These are phyloP conservation scores for Pinus tabuliformis DNA, from an alignment of 75 land plant species.

Conservation along the genomic window DNA sequence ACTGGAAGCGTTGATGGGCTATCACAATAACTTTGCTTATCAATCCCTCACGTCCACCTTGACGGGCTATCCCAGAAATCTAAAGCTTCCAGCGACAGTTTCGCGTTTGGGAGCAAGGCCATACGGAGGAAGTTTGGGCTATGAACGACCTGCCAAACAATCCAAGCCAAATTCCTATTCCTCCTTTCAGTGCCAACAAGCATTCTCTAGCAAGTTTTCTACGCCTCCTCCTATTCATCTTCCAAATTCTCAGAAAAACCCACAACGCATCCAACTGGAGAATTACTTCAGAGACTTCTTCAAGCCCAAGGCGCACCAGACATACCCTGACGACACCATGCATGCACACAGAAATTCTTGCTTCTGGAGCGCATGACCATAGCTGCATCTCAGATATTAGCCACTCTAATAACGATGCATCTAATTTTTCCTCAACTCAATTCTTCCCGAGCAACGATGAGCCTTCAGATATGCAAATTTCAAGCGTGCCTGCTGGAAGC, in stretches of 20 bases:
- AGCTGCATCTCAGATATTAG: not conserved
- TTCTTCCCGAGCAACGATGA: not conserved
- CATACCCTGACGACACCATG: not conserved
- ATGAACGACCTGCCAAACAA: not conserved
- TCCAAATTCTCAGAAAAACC: not conserved
- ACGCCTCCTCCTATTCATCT: not conserved
- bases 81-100: too few species aligned
- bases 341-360: not conserved
- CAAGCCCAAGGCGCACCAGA: not conserved
- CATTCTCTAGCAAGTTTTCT: not conserved
- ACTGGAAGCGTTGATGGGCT: not conserved
- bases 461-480: too few species aligned
- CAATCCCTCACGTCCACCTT: not conserved
- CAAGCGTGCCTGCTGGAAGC: not conserved
- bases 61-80: too few species aligned
- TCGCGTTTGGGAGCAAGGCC: too few species aligned
- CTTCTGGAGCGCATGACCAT: not conserved
- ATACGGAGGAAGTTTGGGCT: not conserved
- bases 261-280: not conserved
- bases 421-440: too few species aligned
- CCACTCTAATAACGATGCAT: too few species aligned
- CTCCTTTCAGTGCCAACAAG: not conserved
- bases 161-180: not conserved
- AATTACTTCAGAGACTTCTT: not conserved
- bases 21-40: too few species aligned